phyloP scores from a whole-genome alignment of 192 early-diverging fungal genomes.

The Radiomyces spectabilis region DNA sequence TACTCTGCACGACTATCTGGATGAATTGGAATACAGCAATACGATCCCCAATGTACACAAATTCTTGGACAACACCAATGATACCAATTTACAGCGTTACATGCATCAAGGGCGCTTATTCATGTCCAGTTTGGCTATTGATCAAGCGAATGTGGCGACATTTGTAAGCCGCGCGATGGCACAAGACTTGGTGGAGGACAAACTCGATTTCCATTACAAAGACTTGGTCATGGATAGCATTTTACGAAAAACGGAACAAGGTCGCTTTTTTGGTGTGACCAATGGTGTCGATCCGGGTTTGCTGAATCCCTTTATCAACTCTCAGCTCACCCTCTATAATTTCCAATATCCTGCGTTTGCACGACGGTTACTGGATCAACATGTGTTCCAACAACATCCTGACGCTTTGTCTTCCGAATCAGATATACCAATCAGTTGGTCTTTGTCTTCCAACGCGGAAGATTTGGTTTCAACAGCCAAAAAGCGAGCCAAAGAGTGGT shows the following conservation, averaged over 20 bases:
- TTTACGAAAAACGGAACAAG: slow-evolving; percentile 32
- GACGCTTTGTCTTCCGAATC: too few species aligned
- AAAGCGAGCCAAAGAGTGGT: slow-evolving; percentile 36
- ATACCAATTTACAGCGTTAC: slow-evolving; percentile 33
- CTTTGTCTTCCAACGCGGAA: neutral
- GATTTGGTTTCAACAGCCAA: slow-evolving; percentile 28
- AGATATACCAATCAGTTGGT: neutral
- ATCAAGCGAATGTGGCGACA: slow-evolving; percentile 40
- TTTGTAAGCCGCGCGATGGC: slow-evolving; percentile 50
- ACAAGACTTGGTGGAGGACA: slow-evolving; percentile 44
- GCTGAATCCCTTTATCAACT: slow-evolving; percentile 39
- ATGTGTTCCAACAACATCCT: too few species aligned
- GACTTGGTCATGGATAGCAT: slow-evolving; percentile 45
- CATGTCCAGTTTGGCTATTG: slow-evolving; percentile 41
- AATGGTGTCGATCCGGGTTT: slow-evolving; percentile 45
- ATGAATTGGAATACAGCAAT: slow-evolving; percentile 49
- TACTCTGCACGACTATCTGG: slow-evolving; percentile 52
- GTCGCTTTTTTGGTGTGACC: slow-evolving; percentile 42
- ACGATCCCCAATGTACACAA: slow-evolving; percentile 36
- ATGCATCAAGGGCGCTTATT: slow-evolving; percentile 41
- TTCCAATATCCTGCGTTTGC: slow-evolving; percentile 32
- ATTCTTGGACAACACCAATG: slow-evolving; percentile 31
- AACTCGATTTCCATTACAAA: slow-evolving; percentile 45
- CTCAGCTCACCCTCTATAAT: slow-evolving; percentile 17
- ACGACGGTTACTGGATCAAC: neutral